Base-by-base conservation (phyloP, 768 basidiomycete species). In the Tulasnella sp. region DNA sequence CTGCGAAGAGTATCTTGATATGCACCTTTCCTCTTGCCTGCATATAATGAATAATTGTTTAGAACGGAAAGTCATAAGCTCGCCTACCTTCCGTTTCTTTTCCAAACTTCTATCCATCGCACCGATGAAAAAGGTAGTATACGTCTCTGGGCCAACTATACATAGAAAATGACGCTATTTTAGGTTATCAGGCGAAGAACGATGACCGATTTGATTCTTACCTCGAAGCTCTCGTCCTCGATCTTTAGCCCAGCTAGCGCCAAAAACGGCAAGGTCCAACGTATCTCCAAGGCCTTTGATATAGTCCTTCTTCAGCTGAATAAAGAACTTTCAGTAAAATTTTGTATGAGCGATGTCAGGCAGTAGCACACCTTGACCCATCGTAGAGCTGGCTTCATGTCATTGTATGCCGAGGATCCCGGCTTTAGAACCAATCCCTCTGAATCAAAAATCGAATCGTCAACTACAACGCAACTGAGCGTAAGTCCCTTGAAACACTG, bases 241-340 rank as follows among this genome's bases (percentile, higher is more conserved):
- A 34, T 84, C 78, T 67, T 83, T 84, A 58, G 89, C 86, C 88
- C 89, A 93, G 0, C 78, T 73, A 19, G 83, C 89, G 1, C 81
- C 93, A 19, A 95, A 71, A 32, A 95, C 67, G 3, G 82, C 82
- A 59, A 95, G 76, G 68, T 93, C 89, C 15, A 93, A 65, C 3
- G 80, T 78, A 69, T 97, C 93, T 0, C 90, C 89, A 47, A 85
- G 77, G 3, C 85, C 85, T 1, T 83, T 82, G 41, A 97, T 89
- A 63, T 95, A 95, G 68, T 97, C 93, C 67, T 78, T 82, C 74
- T 92, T 90, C 51, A 90, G 66, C 78, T 80, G 50, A 13, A 27
- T 19, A 30, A 7, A 8, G 13, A 13, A 32, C 29, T 23, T 58
- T 41, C 7, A 55, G 10, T 15, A 3, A 26, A 26, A 13, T n/a